These are phyloP conservation scores for Talaromyces pinophilus DNA, from an alignment of 2,329 filamentous ascomycete genomes.

Conservation along the genomic window DNA sequence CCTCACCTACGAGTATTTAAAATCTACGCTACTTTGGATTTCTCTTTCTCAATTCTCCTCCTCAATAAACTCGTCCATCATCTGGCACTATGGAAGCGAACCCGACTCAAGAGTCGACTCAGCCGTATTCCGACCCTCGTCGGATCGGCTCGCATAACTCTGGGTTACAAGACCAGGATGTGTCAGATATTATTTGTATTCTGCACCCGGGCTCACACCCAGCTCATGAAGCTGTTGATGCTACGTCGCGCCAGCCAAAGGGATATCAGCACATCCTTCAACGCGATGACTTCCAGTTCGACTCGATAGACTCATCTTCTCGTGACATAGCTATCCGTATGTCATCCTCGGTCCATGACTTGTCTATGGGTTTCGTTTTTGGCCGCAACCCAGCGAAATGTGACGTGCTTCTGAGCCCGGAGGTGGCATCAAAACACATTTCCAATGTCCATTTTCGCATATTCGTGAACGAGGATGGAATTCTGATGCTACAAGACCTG, in stretches of 20 bases:
- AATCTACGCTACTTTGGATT: neutral
- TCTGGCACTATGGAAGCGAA: conserved; percentile 35
- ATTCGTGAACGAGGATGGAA: conserved; percentile 80
- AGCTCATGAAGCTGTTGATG: conserved; percentile 69
- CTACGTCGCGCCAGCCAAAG: conserved; percentile 47
- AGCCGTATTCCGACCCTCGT: conserved; percentile 77
- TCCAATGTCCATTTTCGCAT: conserved; percentile 98
- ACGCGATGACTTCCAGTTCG: conserved; percentile 46
- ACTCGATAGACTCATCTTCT: conserved; percentile 37
- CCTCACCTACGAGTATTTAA: neutral
- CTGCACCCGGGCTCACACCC: conserved; percentile 75
- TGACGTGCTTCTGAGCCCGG: conserved; percentile 70
- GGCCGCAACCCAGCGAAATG: conserved; percentile 72
- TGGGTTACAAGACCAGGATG: conserved; percentile 77
- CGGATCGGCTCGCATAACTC: conserved; percentile 78
- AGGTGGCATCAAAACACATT: conserved; percentile 70
- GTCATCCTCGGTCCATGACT: conserved; percentile 70
- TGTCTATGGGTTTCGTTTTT: conserved; percentile 76
- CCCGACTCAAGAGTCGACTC: conserved; percentile 66
- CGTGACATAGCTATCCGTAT: conserved; percentile 76
- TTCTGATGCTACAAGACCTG: conserved; percentile 87
- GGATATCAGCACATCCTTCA: conserved; percentile 64
- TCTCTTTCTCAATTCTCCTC: neutral
- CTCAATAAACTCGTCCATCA: neutral
- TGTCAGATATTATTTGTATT: conserved; percentile 86